A percentile compares a stretch with the other conserved stretches of the same genome.
These are phyloP conservation scores for Penicillium pancosmium DNA, from an alignment of 495 filamentous ascomycete species.

Conservation along the genomic window DNA sequence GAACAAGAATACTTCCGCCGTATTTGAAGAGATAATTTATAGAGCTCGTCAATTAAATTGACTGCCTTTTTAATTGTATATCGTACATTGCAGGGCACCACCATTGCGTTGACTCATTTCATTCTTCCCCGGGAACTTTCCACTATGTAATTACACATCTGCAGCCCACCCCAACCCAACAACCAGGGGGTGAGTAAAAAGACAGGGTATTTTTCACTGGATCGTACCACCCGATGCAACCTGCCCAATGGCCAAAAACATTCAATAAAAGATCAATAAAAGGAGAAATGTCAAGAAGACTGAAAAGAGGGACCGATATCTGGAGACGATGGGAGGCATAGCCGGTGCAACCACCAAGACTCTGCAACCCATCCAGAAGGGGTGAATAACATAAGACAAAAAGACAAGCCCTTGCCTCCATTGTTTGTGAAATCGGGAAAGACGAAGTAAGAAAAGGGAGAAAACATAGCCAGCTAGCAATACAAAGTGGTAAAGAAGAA, in stretches of 20 bases:
- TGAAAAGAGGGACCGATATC: constrained; percentile 3
- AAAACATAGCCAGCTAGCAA: constrained; percentile 50
- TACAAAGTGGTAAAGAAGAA: constrained; percentile 41
- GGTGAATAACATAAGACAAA: neutral
- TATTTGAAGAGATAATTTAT: too few species aligned
- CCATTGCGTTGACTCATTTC: constrained; percentile 29
- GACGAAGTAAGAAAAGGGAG: constrained; percentile 25
- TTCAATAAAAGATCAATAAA: constrained; percentile 16
- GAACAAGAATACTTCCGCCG: too few species aligned
- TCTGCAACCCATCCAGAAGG: too few species aligned
- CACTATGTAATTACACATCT: constrained; percentile 31
- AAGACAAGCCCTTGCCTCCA: constrained; percentile 11
- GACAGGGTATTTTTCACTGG: constrained; percentile 23
- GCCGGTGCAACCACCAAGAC: neutral
- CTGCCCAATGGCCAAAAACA: constrained; percentile 17
- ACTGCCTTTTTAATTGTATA: neutral
- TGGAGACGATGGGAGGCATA: neutral
- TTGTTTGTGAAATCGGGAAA: constrained; percentile 17
- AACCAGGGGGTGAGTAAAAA: constrained; percentile 8
- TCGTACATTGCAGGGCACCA: neutral
- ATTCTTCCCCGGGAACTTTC: constrained; percentile 21
- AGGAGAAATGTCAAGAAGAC: constrained; percentile 3
- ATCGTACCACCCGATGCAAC: constrained; percentile 28
- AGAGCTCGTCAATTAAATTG: neutral
- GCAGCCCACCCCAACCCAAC: constrained; percentile 22